These are phyloP conservation scores for Boechera stricta DNA, from an alignment of 345 rosid genomes.

Conservation along the genomic window DNA sequence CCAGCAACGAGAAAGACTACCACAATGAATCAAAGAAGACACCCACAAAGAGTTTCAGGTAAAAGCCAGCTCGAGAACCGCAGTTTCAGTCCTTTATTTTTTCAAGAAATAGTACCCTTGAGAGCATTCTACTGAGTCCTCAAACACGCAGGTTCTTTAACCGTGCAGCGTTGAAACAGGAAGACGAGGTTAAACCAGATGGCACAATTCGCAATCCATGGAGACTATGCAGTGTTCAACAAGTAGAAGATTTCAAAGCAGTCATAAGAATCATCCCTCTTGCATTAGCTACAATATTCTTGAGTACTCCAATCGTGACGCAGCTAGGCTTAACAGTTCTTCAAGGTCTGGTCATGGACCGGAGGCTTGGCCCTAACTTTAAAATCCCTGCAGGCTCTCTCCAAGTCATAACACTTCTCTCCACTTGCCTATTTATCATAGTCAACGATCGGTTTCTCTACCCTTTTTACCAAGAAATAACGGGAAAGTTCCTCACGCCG, in stretches of 20 bases:
- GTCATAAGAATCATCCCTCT: conserved; percentile 57
- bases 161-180: conserved; percentile 51
- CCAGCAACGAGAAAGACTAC: conserved; percentile 46
- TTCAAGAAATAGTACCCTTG: neutral
- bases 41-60: conserved; percentile 51
- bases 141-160: conserved; percentile 33
- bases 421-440: conserved; percentile 46
- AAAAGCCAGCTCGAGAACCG: neutral
- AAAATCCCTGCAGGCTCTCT: conserved; percentile 65
- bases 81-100: neutral
- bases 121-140: neutral
- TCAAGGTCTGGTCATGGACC: conserved; percentile 65
- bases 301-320: conserved; percentile 50
- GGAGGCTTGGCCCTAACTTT: conserved; percentile 54
- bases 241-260: conserved; percentile 70
- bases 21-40: conserved; percentile 3
- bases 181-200: conserved; percentile 48
- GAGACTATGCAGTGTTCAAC: conserved; percentile 58
- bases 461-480: conserved; percentile 52
- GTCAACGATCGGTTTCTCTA: conserved; percentile 50
- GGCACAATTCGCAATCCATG: conserved; percentile 51
- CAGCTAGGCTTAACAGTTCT: conserved; percentile 53
- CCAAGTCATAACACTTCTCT: conserved; percentile 46
- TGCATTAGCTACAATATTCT: conserved; percentile 48
- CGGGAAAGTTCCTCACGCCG: conserved; percentile 33